These are phyloP conservation scores for Lachnellula cervina DNA, from an alignment of 2,329 filamentous ascomycete genomes.

Conservation along the genomic window DNA sequence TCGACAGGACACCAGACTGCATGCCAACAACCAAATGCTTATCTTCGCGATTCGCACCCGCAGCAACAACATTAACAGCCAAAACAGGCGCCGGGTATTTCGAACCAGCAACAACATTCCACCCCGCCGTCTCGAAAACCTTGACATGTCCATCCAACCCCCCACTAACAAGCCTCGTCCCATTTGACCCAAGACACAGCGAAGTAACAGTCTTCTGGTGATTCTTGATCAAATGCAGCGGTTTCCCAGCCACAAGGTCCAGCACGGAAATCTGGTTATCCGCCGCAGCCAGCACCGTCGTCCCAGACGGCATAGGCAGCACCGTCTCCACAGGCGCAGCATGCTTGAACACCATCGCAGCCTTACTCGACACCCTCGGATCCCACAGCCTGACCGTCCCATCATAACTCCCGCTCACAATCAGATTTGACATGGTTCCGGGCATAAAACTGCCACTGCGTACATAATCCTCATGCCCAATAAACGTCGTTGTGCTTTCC, in stretches of 20 bases:
- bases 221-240: constrained; percentile 80
- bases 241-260: constrained; percentile 86
- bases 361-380: constrained; percentile 62
- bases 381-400: constrained; percentile 93
- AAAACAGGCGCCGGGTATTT: constrained; percentile 94
- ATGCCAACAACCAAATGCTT: constrained; percentile 93
- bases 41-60: constrained; percentile 68
- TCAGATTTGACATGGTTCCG: constrained; percentile 59
- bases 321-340: constrained; percentile 83
- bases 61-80: constrained; percentile 69
- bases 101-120: constrained; percentile 92
- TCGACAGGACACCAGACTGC: constrained; percentile 85
- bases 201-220: constrained; percentile 98
- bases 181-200: constrained; percentile 74
- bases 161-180: constrained; percentile 76
- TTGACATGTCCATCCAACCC: constrained; percentile 95
- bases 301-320: constrained; percentile 81
- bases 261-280: constrained; percentile 86
- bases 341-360: constrained; percentile 93
- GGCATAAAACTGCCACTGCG: constrained; percentile 84
- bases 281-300: constrained; percentile 77
- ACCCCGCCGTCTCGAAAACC: constrained; percentile 86
- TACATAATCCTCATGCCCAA: constrained; percentile 90
- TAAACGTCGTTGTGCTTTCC: constrained; percentile 69
- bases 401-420: constrained; percentile 92